A percentile compares a stretch with the other conserved stretches of the same genome.
Conservation (phyloP, 1,139 yeast genomes). For the Blastobotrys apis region DNA sequence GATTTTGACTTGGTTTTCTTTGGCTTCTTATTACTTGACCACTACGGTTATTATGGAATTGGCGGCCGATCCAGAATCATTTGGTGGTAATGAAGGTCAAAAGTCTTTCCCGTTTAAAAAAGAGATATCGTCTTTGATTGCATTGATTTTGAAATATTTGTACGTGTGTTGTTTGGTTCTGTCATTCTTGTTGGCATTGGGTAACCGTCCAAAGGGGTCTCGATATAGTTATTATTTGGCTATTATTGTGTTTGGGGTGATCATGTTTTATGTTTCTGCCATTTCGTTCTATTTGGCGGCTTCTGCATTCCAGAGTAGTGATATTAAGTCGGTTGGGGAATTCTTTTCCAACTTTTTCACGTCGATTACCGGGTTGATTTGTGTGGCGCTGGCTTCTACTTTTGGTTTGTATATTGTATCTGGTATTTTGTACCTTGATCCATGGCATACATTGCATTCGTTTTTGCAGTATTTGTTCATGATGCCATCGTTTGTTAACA, state of each 20-base stretch:
- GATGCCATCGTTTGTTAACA: constrained; percentile 87
- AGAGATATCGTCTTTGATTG: constrained; percentile 31
- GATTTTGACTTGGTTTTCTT: constrained; percentile 73
- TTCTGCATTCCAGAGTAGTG: constrained; percentile 31
- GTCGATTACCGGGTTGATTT: constrained; percentile 45
- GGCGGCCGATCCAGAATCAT: constrained; percentile 38
- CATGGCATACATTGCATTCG: constrained; percentile 92
- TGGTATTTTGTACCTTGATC: constrained; percentile 71
- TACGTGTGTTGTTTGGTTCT: constrained; percentile 36
- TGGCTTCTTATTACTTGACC: constrained; percentile 76
- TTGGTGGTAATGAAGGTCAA: constrained; percentile 29
- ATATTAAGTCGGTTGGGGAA: constrained; percentile 26
- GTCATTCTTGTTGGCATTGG: constrained; percentile 42
- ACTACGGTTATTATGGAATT: constrained; percentile 47
- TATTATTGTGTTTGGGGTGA: constrained; percentile 37
- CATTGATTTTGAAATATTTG: constrained; percentile 36
- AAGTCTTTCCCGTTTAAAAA: constrained; percentile 34
- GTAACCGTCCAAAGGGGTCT: constrained; percentile 42
- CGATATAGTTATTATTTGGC: constrained; percentile 33
- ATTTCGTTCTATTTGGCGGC: constrained; percentile 40
- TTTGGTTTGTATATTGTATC: constrained; percentile 81
- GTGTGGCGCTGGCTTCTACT: constrained; percentile 83
- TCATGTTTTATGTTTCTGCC: constrained; percentile 37
- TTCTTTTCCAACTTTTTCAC: constrained; percentile 34
- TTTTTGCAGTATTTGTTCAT: constrained; percentile 79